These are phyloP conservation scores for Xylariaceae sp. DNA, from an alignment of 2,329 filamentous ascomycete genomes.

Conservation along the genomic window DNA sequence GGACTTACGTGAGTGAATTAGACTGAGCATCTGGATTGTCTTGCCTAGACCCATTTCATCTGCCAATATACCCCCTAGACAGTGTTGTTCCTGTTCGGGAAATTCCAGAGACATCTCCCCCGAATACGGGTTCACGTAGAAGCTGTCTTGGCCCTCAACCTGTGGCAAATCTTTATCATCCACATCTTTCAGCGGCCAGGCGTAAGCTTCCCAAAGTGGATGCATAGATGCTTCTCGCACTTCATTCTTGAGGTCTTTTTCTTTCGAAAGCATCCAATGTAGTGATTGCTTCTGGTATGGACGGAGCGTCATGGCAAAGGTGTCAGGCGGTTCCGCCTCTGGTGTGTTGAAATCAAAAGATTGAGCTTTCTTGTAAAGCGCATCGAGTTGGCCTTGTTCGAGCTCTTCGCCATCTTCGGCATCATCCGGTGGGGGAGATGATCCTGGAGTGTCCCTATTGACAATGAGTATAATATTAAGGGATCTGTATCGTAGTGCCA, in stretches of 20 bases:
- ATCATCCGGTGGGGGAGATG: constrained; percentile 58
- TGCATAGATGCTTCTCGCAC: constrained; percentile 80
- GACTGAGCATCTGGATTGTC: constrained; percentile 95
- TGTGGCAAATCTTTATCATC: constrained; percentile 71
- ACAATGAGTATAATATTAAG: constrained; percentile 1
- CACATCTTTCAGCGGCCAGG: constrained; percentile 82
- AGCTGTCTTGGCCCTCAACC: constrained; percentile 63
- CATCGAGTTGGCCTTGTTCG: constrained; percentile 91
- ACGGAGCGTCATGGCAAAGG: constrained; percentile 77
- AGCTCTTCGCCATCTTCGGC: constrained; percentile 84
- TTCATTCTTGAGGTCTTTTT: constrained; percentile 70
- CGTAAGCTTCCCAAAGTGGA: constrained; percentile 94
- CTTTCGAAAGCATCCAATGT: constrained; percentile 94
- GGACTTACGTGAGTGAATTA: constrained; percentile 79
- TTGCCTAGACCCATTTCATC: constrained; percentile 98
- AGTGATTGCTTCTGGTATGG: constrained; percentile 95
- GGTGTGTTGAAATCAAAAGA: constrained; percentile 94
- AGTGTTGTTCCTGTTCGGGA: constrained; percentile 89
- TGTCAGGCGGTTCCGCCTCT: constrained; percentile 74
- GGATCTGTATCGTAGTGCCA: not conserved
- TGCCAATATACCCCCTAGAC: constrained; percentile 85
- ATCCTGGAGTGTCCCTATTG: constrained; percentile 33
- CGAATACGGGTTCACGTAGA: constrained; percentile 97
- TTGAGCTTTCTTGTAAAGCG: constrained; percentile 91
- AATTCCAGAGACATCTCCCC: constrained; percentile 91